Conservation (phyloP, 306 rosid genomes). For the Trichosanthes truncata region DNA sequence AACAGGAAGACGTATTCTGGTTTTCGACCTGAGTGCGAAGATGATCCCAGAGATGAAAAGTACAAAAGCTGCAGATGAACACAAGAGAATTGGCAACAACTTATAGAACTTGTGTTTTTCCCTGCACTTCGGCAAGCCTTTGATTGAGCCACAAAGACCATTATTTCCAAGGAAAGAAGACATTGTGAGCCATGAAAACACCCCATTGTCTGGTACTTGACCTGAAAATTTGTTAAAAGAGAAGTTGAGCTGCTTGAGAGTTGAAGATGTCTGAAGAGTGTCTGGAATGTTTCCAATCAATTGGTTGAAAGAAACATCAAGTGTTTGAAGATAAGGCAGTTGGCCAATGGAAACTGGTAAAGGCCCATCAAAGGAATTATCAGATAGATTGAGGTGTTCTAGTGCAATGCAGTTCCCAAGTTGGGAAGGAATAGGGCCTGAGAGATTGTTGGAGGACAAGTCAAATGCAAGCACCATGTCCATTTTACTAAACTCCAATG, state of each 20-base stretch:
- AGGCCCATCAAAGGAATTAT: slow-evolving; percentile 55
- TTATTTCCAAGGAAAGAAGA: slow-evolving; percentile 57
- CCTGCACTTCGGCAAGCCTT: slow-evolving; percentile 57
- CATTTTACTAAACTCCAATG: slow-evolving; percentile 85
- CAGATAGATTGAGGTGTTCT: slow-evolving; percentile 63
- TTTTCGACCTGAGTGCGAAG: slow-evolving; percentile 22
- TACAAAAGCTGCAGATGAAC: slow-evolving; percentile 36
- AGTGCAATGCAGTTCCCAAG: slow-evolving; percentile 75
- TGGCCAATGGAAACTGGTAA: slow-evolving; percentile 62
- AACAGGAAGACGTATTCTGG: slow-evolving; percentile 10
- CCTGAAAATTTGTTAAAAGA: slow-evolving; percentile 80
- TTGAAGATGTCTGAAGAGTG: slow-evolving; percentile 45
- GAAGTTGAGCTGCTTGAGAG: slow-evolving; percentile 57
- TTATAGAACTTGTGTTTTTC: slow-evolving; percentile 30
- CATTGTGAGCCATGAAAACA: slow-evolving; percentile 45
- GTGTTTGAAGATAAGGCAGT: slow-evolving; percentile 42
- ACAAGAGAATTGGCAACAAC: slow-evolving; percentile 28
- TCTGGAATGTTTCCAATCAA: slow-evolving; percentile 53
- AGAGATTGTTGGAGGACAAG: slow-evolving; percentile 63
- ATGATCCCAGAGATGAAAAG: slow-evolving; percentile 34
- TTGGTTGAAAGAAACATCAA: slow-evolving; percentile 74
- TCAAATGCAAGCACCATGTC: slow-evolving; percentile 84
- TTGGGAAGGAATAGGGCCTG: slow-evolving; percentile 55
- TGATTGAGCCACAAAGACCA: slow-evolving; percentile 59
- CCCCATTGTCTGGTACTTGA: slow-evolving; percentile 47